Evolutionary conservation across 768 basidiomycete genomes (phyloP).

Genomic region (Mycena floridula): DNA sequence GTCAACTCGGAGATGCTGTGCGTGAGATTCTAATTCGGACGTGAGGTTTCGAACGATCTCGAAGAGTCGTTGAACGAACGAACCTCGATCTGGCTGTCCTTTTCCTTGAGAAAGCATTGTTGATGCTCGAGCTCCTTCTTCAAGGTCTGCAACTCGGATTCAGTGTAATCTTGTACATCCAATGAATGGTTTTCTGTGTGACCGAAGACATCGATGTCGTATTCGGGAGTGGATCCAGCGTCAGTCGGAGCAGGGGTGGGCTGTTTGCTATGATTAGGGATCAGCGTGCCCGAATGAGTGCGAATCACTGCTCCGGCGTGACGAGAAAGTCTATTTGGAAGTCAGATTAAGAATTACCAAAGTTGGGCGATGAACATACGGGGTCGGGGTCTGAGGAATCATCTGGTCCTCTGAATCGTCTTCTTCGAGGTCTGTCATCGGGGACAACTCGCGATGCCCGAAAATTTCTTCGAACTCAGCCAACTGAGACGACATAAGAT

Average conservation of each 20-base stretch:
- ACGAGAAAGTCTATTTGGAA: background rate
- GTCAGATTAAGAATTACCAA: background rate
- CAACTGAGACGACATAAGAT: background rate
- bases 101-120: no score
- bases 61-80: no score
- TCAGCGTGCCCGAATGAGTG: conserved; percentile 43
- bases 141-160: no score
- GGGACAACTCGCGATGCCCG: background rate
- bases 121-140: no score
- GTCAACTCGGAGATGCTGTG: no score
- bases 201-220: no score
- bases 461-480: background rate
- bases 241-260: conserved; percentile 46
- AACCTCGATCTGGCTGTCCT: no score
- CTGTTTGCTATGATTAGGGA: conserved; percentile 38
- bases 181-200: no score
- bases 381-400: background rate
- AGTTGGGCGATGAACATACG: background rate
- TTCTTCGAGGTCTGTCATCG: background rate
- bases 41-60: no score
- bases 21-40: no score
- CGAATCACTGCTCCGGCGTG: conserved; percentile 18
- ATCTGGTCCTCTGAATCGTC: background rate
- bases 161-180: no score
- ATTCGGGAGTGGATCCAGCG: no score